Percentiles rank a stretch among this genome's conserved stretches.
Conservation (phyloP, 2,329 filamentous ascomycete species). For the Aspergillus versicolor region DNA sequence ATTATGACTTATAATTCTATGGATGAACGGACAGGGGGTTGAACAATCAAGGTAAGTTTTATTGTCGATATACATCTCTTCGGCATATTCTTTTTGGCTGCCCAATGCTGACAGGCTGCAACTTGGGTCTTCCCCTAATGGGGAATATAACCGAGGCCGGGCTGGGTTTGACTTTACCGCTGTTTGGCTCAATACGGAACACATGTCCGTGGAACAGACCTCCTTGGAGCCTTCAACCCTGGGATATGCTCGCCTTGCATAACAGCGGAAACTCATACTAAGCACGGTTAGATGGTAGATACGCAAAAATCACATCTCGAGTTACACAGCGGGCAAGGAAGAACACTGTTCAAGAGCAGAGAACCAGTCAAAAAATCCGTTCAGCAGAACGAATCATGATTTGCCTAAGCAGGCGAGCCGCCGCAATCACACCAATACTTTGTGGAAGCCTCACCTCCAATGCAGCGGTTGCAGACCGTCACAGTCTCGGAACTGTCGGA, state of each 20-base stretch:
- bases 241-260: slow-evolving; percentile 2
- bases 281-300: not conserved
- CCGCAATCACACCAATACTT: slow-evolving; percentile 11
- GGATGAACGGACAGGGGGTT: not conserved
- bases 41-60: not conserved
- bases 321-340: slow-evolving; percentile 6
- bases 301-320: slow-evolving; percentile 1
- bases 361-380: slow-evolving; percentile 13
- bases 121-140: slow-evolving; percentile 14
- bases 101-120: not conserved
- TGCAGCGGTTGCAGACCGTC: slow-evolving; percentile 16
- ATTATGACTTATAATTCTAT: not conserved
- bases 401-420: slow-evolving; percentile 12
- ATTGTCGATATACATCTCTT: not conserved
- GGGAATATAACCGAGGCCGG: slow-evolving; percentile 22
- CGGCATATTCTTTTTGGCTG: slow-evolving; percentile 2
- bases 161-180: slow-evolving; percentile 12
- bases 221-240: not conserved
- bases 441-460: not conserved
- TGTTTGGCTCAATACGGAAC: slow-evolving; percentile 1
- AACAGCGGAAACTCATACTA: slow-evolving; percentile 2
- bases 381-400: slow-evolving; percentile 9
- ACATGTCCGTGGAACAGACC: not conserved
- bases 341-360: not conserved
- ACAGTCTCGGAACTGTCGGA: slow-evolving; percentile 26